A percentile compares a stretch with the other conserved stretches of the same genome.
Conservation (phyloP, 345 rosid genomes). For the Erodium maritimum region DNA sequence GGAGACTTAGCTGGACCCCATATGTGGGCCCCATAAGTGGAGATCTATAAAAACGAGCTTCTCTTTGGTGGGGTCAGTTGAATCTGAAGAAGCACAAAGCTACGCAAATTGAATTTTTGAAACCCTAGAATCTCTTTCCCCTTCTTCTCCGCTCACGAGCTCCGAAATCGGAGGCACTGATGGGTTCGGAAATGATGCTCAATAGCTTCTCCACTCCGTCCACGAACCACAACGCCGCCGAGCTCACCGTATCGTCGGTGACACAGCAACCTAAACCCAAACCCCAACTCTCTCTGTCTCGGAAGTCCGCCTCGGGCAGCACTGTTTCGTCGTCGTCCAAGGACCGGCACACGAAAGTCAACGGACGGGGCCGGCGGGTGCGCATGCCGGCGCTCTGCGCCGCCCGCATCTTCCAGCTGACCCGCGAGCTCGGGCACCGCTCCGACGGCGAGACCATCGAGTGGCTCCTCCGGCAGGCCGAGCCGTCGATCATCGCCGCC, state of each 20-base stretch:
- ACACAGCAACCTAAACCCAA: neutral
- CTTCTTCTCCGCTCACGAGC: neutral
- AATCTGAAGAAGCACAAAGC: neutral
- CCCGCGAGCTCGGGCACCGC: too few species aligned
- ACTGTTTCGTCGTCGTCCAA: conserved; percentile 12
- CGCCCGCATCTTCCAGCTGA: conserved; percentile 61
- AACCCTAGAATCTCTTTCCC: neutral
- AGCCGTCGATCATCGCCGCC: conserved; percentile 46
- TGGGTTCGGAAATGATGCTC: neutral
- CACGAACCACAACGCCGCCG: neutral
- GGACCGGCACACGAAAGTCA: conserved; percentile 67
- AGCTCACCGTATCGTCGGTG: neutral
- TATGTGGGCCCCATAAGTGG: neutral
- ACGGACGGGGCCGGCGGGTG: conserved; percentile 64
- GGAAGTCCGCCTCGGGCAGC: neutral
- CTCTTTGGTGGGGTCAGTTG: neutral
- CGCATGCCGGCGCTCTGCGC: conserved; percentile 64
- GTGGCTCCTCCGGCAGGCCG: conserved; percentile 62
- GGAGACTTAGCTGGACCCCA: neutral
- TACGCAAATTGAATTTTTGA: too few species aligned
- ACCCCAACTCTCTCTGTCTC: neutral
- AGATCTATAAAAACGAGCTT: neutral
- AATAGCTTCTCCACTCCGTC: neutral
- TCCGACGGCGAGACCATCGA: too few species aligned
- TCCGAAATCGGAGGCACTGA: neutral